Base-by-base conservation (phyloP, 2,329 filamentous ascomycete genomes). In the Talaromyces sp. region DNA sequence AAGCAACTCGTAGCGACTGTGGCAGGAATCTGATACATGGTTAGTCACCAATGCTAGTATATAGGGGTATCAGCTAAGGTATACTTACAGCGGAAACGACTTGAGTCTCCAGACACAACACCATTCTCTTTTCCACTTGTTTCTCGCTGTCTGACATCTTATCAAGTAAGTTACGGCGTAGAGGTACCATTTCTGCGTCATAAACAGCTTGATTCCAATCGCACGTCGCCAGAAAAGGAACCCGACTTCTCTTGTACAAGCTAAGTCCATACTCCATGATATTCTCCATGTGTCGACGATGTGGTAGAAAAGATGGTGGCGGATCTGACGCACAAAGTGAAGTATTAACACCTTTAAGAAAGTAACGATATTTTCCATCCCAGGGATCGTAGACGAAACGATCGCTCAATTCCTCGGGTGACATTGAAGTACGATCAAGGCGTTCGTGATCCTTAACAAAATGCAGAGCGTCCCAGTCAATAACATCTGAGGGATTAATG, bases 201-300 rank as follows among this genome's bases (percentile, higher is more conserved):
- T 96, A 78, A 0, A 99, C 95, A 1, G 92, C 91, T 70, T 98
- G 92, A n/a, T 89, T 80, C 43, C 86, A 81, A 38, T 86, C 81
- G 79, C 89, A 90, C 0, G 72, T 73, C 17, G 74, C 72, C 15
- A 80, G 65, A 63, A 84, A 74, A 43, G 79, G 80, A 19, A 78
- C 69, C 63, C 86, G 82, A 67, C 87, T 78, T 25, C 88, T 90
- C 5, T 83, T 82, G 78, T 86, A 94, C 19, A 93, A 81, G 74
- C 91, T 96, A 70, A 91, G 85, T 61, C 89, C 93, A 77, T 95
- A 98, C 70, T 93, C 89, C 68, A 94, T 85, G 69, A 98, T 96
- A 63, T 86, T 89, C 22, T 83, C 81, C 74, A 76, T 86, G 76
- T 76, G 74, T 71, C 67, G 84, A 75, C 71, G 79, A 34, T 66